Conservation (phyloP, 495 filamentous ascomycete species). For the Aspergillus taichungensis region DNA sequence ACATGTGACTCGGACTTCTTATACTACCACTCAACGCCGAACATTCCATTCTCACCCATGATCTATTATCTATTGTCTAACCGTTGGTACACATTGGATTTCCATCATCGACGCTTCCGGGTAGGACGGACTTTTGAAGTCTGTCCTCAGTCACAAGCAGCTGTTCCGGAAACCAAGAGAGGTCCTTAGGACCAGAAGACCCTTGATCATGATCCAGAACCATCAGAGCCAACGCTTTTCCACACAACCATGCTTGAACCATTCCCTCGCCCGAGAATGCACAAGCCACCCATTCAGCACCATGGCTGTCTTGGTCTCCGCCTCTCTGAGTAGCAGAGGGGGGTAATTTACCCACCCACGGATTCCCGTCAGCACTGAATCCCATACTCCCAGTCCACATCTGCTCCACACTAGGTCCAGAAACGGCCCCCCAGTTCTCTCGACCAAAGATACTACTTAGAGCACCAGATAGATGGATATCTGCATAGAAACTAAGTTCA, state of each 20-base stretch:
- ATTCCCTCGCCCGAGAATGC: constrained; percentile 74
- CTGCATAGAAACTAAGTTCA: constrained; percentile 22
- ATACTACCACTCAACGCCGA: too few relatives aligned
- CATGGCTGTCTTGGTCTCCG: constrained; percentile 11
- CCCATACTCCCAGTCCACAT: constrained; percentile 86
- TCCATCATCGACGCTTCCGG: constrained; percentile 4
- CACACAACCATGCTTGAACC: constrained; percentile 65
- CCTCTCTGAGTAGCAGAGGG: constrained; percentile 28
- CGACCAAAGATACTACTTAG: constrained; percentile 21
- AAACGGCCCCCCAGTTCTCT: constrained; percentile 23
- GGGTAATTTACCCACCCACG: constrained; percentile 67
- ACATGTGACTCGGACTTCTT: too few relatives aligned
- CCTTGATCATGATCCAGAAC: constrained; percentile 34
- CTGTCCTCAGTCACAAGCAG: constrained; percentile 38
- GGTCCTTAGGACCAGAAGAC: constrained; percentile 8
- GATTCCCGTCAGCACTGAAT: constrained; percentile 57
- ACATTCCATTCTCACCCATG: too few relatives aligned
- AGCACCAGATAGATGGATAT: constrained; percentile 25
- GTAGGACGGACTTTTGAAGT: constrained; percentile 16
- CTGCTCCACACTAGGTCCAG: constrained; percentile 40
- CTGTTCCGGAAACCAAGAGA: constrained; percentile 35
- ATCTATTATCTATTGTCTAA: too few relatives aligned
- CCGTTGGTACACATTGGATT: background rate
- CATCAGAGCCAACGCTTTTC: constrained; percentile 57
- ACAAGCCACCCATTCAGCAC: constrained; percentile 47